Base-by-base conservation (phyloP, 345 rosid genomes). In the Lepidium didymum region DNA sequence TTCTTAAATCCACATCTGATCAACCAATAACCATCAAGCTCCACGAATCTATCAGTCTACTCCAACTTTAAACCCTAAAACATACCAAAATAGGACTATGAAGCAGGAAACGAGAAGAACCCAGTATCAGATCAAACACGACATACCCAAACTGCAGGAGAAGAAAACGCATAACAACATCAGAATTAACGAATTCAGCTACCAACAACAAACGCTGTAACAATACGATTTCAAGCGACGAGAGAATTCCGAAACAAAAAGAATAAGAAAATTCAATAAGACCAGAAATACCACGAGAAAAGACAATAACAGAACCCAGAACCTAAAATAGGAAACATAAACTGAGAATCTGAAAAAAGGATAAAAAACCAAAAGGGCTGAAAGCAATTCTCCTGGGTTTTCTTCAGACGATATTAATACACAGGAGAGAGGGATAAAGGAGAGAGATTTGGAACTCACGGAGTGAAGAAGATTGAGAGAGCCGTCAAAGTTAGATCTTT, bases 391-490 rank as follows among this genome's bases (percentile, higher is more conserved):
- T 43, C 21, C 41, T 47, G 57, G 59, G 59, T 59, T 75, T 45
- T 61, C 47, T 15, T 55, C 56, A 23, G 25, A 45, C 4, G 36
- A 51, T 6, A 61, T 27, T 14, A 15, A 54, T 13, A 13, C 10
- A 27, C 31, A 27, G 31, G 11, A 23, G 19, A 69, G 50, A 25
- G 33, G 55, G 23, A 69, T 21, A 13, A 56, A 56, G n/a, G 37
- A 49, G 55, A 56, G 58, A 46, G 87, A 81, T 68, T 83, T 34
- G 75, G 64, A 58, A 80, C 84, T 79, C 74, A 83, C 90, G 52
- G 66, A 43, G 74, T 50, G 69, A 56, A 58, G 41, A 29, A 64
- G 47, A 63, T 52, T 62, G 62, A 67, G 36, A 49, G 54, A 77
- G 71, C 68, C 66, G 73, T 40, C 72, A 63, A 58, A 56, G 57